These are phyloP conservation scores for Hamamelis virginiana DNA, from an alignment of 164 flowering plant species.

Conservation along the genomic window DNA sequence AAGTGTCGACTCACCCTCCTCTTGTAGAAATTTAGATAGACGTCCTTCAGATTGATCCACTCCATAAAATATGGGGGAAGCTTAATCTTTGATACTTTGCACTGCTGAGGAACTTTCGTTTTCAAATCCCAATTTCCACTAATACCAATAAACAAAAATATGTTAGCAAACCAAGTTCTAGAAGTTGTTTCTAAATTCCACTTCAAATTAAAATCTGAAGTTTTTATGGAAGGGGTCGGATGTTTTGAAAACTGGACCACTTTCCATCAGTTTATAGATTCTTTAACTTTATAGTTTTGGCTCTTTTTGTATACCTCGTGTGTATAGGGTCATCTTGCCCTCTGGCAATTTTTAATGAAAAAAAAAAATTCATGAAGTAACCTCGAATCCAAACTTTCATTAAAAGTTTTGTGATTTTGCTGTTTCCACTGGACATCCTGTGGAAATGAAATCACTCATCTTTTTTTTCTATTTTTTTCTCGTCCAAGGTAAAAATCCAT, in stretches of 20 bases:
- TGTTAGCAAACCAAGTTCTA: conserved; percentile 10
- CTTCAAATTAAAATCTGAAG: background rate
- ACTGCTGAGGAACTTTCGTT: conserved; percentile 91
- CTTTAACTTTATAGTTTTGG: no score
- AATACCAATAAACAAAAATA: conserved; percentile 18
- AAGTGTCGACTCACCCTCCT: conserved; percentile 48
- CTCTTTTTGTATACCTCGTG: no score
- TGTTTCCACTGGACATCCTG: background rate
- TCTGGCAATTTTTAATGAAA: no score
- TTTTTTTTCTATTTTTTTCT: background rate
- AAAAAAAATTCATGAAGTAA: background rate
- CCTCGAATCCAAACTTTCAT: background rate
- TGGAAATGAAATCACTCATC: background rate
- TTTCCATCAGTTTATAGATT: no score
- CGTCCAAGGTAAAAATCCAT: background rate
- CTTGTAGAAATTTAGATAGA: conserved; percentile 79
- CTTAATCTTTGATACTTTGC: conserved; percentile 61
- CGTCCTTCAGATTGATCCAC: conserved; percentile 95
- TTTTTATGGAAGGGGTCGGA: no score
- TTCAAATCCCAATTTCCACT: conserved; percentile 99
- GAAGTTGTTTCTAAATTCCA: background rate
- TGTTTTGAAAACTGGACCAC: no score
- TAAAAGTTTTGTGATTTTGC: background rate
- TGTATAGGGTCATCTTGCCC: no score
- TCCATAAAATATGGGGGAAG: conserved; percentile 85